A percentile compares a stretch with the other conserved stretches of the same genome.
phyloP scores from a whole-genome alignment of 148 eudicot genomes.

The Fallopia convolvulus region DNA sequence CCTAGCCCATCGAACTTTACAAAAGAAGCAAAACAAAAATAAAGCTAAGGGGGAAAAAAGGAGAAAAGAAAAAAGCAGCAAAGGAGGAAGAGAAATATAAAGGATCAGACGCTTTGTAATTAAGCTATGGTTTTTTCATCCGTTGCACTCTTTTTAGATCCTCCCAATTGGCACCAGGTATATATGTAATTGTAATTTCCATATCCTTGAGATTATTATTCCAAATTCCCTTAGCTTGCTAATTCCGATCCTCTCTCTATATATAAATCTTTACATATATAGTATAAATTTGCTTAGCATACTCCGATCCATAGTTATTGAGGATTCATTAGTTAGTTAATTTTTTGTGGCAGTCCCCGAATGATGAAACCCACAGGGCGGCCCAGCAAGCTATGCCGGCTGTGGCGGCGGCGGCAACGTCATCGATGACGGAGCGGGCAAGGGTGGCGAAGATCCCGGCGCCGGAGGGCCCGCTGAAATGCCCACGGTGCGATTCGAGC shows the following conservation, averaged over 20 bases:
- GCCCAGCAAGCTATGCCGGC: neutral
- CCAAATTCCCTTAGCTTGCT: too few relatives aligned
- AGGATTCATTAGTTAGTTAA: too few relatives aligned
- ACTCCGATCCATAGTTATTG: too few relatives aligned
- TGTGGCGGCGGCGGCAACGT: neutral
- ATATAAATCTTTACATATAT: too few relatives aligned
- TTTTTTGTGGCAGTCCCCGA: neutral
- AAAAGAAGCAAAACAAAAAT: neutral
- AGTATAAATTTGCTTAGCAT: too few relatives aligned
- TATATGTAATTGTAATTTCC: too few relatives aligned
- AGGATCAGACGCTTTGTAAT: neutral
- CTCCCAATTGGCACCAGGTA: slow-evolving; percentile 72
- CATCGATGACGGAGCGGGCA: slow-evolving; percentile 37
- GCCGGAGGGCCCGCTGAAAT: slow-evolving; percentile 35
- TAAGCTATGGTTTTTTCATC: slow-evolving; percentile 55
- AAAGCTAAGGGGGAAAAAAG: neutral
- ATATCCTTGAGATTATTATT: too few relatives aligned
- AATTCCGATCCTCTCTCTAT: too few relatives aligned
- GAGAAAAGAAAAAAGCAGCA: neutral
- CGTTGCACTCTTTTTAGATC: slow-evolving; percentile 55
- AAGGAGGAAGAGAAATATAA: neutral
- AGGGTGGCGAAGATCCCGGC: slow-evolving; percentile 29
- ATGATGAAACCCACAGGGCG: neutral
- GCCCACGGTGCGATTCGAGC: slow-evolving; percentile 39
- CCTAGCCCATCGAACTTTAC: slow-evolving; percentile 35